Evolutionary conservation across 495 filamentous ascomycete genomes (phyloP), one percentile per base, ranked within the genome.

Genomic region (Chaetomidium leptoderma): DNA sequence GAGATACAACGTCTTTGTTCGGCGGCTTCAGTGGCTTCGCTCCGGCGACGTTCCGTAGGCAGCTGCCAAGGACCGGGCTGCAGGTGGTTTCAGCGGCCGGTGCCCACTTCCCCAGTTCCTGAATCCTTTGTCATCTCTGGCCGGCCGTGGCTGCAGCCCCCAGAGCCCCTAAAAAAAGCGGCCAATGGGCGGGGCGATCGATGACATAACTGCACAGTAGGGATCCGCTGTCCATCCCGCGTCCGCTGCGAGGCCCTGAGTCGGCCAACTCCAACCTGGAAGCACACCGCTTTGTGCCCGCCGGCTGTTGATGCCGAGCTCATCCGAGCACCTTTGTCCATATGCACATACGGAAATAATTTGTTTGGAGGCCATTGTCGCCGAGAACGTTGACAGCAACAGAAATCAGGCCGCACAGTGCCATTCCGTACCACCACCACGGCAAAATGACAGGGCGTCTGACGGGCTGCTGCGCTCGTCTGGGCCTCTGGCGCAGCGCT

Each of bases 151-250:
- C 26, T 49, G 30, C 35, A 30, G 13, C 36, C 5, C n/a, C 26
- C 17, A n/a, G 14, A 26, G 27, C 29, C 17, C 56, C 39, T 47
- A 45, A 47, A 59, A 59, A 46, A 59, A 59, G 49, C 29, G 23
- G 19, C 57, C 57, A 53, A 53, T 46, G 21, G 40, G 13, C 13
- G 36, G 44, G 45, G 8, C 24, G 32, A 14, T 21, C 24, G 19
- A 53, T 46, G 49, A 53, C 40, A 47, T 59, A 53, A 46, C 49
- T 23, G 51, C 37, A 33, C 51, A 43, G 51, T 53, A 30, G 17
- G 37, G 36, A 26, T 23, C 26, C 36, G 37, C 37, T 43, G 36
- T 33, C 36, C 39, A 21, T 53, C 36, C 26, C 16, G 26, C 21
- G 26, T n/a, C 4, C 43, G 36, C 16, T 6, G 36, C 36, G 3